Evolutionary conservation across 768 basidiomycete genomes (phyloP).

Genomic region (Mycena crocata): DNA sequence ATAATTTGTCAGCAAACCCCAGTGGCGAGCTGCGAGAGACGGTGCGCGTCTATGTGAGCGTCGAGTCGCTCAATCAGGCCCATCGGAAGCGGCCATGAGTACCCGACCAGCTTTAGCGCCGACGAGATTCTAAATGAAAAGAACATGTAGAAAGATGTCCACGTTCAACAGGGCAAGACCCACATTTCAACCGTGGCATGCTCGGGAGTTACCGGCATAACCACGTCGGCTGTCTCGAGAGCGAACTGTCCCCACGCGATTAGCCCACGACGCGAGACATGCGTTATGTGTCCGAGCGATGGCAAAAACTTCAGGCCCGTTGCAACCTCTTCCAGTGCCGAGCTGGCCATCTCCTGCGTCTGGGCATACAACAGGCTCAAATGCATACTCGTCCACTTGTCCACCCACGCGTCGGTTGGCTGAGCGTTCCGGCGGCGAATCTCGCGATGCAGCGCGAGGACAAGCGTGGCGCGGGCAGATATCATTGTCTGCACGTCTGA

Average conservation of each 20-base stretch:
- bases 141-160: background rate
- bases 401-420: background rate
- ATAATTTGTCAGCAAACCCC: no score
- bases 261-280: background rate
- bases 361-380: background rate
- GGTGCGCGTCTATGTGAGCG: background rate
- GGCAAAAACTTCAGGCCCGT: background rate
- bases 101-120: conserved; percentile 13
- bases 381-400: conserved; percentile 6
- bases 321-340: conserved; percentile 2
- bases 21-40: background rate
- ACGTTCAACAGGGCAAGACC: background rate
- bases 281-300: conserved; percentile 6
- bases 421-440: conserved; percentile 2
- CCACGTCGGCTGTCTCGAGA: conserved; percentile 9
- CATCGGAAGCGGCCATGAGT: background rate
- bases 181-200: conserved; percentile 2
- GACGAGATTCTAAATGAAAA: conserved; percentile 6
- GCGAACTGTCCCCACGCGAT: conserved; percentile 12
- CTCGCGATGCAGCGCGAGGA: conserved; percentile 11
- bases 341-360: background rate
- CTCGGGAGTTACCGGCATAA: background rate
- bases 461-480: background rate
- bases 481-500: background rate
- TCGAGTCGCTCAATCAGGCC: conserved; percentile 14